Conservation (phyloP, 1,139 yeast species). For the Magnusiomyces ingens region DNA sequence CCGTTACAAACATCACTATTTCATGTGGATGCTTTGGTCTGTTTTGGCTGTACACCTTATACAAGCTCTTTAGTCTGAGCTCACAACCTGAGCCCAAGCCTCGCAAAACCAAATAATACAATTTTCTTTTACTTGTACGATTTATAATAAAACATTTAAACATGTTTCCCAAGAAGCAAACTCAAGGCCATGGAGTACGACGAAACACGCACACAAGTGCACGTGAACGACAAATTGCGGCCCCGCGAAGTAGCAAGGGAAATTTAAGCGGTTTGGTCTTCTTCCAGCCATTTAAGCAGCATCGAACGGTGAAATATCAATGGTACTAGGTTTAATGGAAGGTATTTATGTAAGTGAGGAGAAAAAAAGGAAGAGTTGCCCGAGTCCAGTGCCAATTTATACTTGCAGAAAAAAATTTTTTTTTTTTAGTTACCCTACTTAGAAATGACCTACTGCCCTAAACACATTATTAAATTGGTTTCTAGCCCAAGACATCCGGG, state of each 20-base stretch:
- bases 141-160: not conserved
- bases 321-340: slow-evolving; percentile 30
- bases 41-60: slow-evolving; percentile 73
- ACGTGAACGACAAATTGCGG: slow-evolving; percentile 18
- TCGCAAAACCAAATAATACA: not conserved
- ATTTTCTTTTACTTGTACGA: not conserved
- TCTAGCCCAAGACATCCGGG: too few relatives aligned
- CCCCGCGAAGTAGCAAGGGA: slow-evolving; percentile 23
- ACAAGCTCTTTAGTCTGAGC: slow-evolving; percentile 34
- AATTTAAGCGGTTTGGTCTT: slow-evolving; percentile 21
- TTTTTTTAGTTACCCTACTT: too few relatives aligned
- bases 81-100: not conserved
- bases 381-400: too few relatives aligned
- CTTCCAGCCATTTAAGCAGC: slow-evolving; percentile 33
- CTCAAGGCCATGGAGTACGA: not conserved
- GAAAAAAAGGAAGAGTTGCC: slow-evolving; percentile 12
- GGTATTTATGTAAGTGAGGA: slow-evolving; percentile 21
- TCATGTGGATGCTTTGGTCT: slow-evolving; percentile 70
- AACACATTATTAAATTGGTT: too few relatives aligned
- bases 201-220: slow-evolving; percentile 27
- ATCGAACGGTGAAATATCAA: slow-evolving; percentile 21
- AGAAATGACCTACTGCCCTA: too few relatives aligned
- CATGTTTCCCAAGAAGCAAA: slow-evolving; percentile 6
- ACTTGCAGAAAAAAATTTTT: too few relatives aligned
- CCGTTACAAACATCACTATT: slow-evolving; percentile 61